Conservation (phyloP, 2,329 filamentous ascomycete species). For the Microsporum canis region DNA sequence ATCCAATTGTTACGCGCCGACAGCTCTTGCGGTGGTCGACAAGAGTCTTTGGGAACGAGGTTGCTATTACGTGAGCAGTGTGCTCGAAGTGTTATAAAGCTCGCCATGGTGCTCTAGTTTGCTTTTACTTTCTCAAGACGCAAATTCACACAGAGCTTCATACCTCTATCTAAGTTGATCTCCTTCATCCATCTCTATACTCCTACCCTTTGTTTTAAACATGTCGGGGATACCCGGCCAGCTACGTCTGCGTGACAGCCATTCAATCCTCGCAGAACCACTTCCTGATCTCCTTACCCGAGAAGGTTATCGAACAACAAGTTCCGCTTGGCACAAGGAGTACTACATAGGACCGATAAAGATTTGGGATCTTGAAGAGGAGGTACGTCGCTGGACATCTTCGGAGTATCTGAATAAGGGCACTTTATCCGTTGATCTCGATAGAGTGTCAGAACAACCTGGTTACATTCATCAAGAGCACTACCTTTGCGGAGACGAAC, state of each 20-base stretch:
- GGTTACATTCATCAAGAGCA: not conserved
- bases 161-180: too few relatives aligned
- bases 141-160: too few relatives aligned
- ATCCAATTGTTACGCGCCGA: not conserved
- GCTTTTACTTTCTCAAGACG: too few relatives aligned
- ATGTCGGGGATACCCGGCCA: not conserved
- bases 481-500: constrained; percentile 7
- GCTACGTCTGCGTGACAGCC: not conserved
- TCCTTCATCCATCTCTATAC: too few relatives aligned
- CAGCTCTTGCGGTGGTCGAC: too few relatives aligned
- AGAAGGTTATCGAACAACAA: constrained; percentile 1
- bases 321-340: not conserved
- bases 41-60: too few relatives aligned
- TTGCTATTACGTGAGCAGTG: too few relatives aligned
- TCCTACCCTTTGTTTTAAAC: not conserved
- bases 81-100: too few relatives aligned
- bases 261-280: not conserved
- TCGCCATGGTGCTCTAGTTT: too few relatives aligned
- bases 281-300: constrained; percentile 6
- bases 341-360: not conserved
- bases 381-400: not conserved
- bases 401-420: not conserved
- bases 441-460: not conserved
- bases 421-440: too few relatives aligned
- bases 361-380: not conserved